A percentile compares a stretch with the other conserved stretches of the same genome.
Conservation (phyloP, 2,329 filamentous ascomycete species). For the Passalora sequoiae region DNA sequence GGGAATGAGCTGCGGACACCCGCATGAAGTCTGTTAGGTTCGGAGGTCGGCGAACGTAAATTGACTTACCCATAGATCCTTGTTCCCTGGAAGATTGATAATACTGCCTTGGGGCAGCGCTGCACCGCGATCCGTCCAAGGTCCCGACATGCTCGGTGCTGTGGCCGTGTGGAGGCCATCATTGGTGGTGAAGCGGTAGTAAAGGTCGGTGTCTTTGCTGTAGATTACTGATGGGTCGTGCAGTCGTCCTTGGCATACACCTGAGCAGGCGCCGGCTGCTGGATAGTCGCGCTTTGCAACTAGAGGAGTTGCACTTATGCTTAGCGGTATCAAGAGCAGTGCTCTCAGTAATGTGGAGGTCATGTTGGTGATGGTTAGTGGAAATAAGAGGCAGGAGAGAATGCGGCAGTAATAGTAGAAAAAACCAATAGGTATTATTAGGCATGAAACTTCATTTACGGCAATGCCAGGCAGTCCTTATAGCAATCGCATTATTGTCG, state of each 20-base stretch:
- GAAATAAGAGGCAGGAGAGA: background rate
- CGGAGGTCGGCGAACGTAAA: no score
- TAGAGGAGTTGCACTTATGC: conserved; percentile 9
- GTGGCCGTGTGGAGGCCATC: conserved; percentile 46
- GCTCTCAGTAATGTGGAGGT: background rate
- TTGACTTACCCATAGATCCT: conserved; percentile 46
- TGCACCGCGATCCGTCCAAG: conserved; percentile 47
- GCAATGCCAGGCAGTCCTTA: background rate
- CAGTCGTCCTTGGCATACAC: conserved; percentile 15
- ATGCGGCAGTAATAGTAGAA: background rate
- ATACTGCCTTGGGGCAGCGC: conserved; percentile 44
- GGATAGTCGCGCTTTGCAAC: conserved; percentile 13
- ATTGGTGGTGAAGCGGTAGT: conserved; percentile 51
- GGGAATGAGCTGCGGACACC: no score
- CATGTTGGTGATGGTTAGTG: background rate
- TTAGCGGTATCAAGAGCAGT: background rate
- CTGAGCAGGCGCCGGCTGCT: conserved; percentile 15
- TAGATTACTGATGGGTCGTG: conserved; percentile 22
- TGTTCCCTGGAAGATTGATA: conserved; percentile 44
- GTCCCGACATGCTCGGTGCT: conserved; percentile 43
- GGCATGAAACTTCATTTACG: background rate
- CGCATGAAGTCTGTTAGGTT: no score
- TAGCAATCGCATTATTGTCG: background rate
- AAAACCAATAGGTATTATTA: background rate
- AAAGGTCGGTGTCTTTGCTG: conserved; percentile 29